Conservation (phyloP, 192 early-diverging fungal genomes). For the Rhizophagus prolifer region DNA sequence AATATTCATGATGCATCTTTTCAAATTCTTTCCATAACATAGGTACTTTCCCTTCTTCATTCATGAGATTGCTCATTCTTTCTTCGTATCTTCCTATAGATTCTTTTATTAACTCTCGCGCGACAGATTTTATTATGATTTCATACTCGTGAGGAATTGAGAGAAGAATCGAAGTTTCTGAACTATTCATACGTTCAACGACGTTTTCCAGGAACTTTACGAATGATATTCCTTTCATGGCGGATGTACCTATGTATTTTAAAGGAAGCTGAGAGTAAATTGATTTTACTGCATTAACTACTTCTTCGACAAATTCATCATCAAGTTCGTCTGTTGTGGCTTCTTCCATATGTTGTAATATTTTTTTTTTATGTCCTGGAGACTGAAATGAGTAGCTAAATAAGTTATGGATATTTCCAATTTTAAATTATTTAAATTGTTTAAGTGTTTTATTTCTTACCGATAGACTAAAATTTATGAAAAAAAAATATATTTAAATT, state of each 20-base stretch:
- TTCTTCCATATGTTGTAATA: not conserved
- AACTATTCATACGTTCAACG: not conserved
- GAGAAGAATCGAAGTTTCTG: not conserved
- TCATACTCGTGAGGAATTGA: constrained; percentile 3
- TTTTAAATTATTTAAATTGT: too few relatives aligned
- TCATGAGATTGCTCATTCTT: not conserved
- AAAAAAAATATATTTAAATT: too few relatives aligned
- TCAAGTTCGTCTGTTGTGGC: not conserved
- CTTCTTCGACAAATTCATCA: not conserved
- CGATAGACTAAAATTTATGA: not conserved
- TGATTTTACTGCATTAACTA: not conserved
- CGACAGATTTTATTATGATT: not conserved
- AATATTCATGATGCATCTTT: not conserved
- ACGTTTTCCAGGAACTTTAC: not conserved
- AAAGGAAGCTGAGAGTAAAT: not conserved
- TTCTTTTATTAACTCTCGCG: not conserved
- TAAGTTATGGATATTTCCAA: too few relatives aligned
- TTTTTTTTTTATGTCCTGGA: not conserved
- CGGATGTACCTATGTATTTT: not conserved
- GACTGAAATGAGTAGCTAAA: too few relatives aligned
- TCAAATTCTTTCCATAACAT: not conserved
- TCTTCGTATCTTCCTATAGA: not conserved
- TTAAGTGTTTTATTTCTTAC: too few relatives aligned
- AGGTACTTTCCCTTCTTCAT: not conserved
- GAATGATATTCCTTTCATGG: not conserved